Evolutionary conservation across 2,329 filamentous ascomycete species (phyloP).

Genomic region (Periconia sp.): DNA sequence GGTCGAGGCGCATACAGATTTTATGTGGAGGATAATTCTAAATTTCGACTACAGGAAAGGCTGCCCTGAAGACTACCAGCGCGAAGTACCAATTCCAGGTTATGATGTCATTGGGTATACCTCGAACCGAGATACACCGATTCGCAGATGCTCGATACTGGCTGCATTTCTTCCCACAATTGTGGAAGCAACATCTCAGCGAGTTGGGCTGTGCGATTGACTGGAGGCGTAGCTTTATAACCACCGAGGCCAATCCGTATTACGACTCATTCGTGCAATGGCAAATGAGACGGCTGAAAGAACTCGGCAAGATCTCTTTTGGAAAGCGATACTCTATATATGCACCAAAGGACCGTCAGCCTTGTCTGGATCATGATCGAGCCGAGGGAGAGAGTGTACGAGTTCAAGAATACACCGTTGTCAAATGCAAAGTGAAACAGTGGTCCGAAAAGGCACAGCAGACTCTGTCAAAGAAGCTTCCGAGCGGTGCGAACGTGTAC

Average conservation of each 20-base stretch:
- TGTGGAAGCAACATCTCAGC: conserved; percentile 76
- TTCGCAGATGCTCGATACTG: conserved; percentile 89
- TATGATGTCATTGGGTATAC: conserved; percentile 88
- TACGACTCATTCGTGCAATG: conserved; percentile 94
- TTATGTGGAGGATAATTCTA: too few relatives aligned
- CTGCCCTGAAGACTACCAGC: conserved; percentile 83
- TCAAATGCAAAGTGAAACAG: conserved; percentile 88
- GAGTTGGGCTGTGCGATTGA: conserved; percentile 86
- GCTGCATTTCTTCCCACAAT: conserved; percentile 85
- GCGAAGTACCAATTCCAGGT: conserved; percentile 97
- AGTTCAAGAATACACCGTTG: conserved; percentile 86
- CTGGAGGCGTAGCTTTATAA: conserved; percentile 90
- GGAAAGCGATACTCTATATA: conserved; percentile 90
- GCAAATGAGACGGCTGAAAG: conserved; percentile 93
- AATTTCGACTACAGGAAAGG: conserved; percentile 75
- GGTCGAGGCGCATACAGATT: too few relatives aligned
- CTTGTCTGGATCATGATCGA: conserved; percentile 85
- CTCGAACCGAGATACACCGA: conserved; percentile 82
- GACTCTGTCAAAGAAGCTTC: conserved; percentile 70
- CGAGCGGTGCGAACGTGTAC: conserved; percentile 76
- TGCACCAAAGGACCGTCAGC: conserved; percentile 83
- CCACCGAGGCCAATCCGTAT: conserved; percentile 94
- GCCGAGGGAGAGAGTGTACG: conserved; percentile 77
- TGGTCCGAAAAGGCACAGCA: conserved; percentile 78
- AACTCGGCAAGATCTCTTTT: conserved; percentile 89